phyloP scores from a whole-genome alignment of 2,329 filamentous ascomycete genomes.

The Hymenoscyphus infarciens region DNA sequence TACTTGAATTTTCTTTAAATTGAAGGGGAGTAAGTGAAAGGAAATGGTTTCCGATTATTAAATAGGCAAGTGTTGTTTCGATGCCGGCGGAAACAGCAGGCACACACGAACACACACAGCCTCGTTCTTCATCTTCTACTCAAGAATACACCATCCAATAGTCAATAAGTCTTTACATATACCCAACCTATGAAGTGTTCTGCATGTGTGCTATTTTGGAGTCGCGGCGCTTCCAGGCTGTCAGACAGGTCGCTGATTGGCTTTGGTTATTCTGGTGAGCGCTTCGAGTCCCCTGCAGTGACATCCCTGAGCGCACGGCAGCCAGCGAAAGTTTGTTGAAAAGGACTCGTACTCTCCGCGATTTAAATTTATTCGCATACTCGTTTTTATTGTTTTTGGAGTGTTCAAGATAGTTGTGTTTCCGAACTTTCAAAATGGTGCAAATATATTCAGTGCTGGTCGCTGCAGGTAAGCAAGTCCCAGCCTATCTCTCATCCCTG shows the following conservation, averaged over 20 bases:
- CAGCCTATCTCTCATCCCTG: background rate
- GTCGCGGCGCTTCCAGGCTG: constrained; percentile 6
- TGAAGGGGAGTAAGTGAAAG: no score
- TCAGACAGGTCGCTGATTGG: background rate
- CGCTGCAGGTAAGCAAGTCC: constrained; percentile 17
- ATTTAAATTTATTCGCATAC: background rate
- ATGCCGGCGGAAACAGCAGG: no score
- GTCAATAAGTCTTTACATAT: no score
- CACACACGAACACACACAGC: no score
- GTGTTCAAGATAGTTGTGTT: background rate
- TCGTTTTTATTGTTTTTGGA: background rate
- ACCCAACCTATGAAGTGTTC: background rate
- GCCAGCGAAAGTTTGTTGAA: background rate
- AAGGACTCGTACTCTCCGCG: background rate
- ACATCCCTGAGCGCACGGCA: background rate
- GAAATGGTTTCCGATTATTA: no score
- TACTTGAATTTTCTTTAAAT: no score
- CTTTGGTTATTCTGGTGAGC: background rate
- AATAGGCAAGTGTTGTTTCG: no score
- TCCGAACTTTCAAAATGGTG: constrained; percentile 13
- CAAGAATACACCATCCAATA: background rate
- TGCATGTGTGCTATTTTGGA: constrained; percentile 1
- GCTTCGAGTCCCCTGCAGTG: constrained; percentile 6
- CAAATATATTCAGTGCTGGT: constrained; percentile 16
- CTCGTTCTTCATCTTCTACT: background rate